Percentiles rank a stretch among this genome's conserved stretches.
phyloP scores from a whole-genome alignment of 352 stramenopile genomes.

The Phytopythium delawarense region DNA sequence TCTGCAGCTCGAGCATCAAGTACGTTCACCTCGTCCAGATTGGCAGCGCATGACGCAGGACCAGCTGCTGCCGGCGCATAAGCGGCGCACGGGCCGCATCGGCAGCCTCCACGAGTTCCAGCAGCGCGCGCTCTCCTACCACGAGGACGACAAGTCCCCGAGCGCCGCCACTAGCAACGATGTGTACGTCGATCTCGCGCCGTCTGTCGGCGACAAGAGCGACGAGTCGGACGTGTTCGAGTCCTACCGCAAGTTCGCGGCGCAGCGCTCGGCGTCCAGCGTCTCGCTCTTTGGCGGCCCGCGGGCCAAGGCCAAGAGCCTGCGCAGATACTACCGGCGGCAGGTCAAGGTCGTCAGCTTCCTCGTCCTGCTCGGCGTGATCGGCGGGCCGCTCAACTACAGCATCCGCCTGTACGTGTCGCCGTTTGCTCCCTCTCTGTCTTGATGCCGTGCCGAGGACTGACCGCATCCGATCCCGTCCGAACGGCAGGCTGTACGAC shows the following conservation, averaged over 20 bases:
- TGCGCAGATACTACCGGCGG: constrained; percentile 45
- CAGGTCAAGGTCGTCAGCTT: constrained; percentile 75
- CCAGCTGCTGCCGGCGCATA: constrained; percentile 51
- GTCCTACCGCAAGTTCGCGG: constrained; percentile 27
- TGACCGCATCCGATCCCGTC: neutral
- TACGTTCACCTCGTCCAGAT: neutral
- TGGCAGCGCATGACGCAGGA: constrained; percentile 12
- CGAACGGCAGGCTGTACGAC: constrained; percentile 18
- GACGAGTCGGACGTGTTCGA: constrained; percentile 41
- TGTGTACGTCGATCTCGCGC: constrained; percentile 14
- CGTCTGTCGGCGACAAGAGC: constrained; percentile 4
- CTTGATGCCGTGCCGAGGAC: neutral
- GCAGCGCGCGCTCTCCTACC: constrained; percentile 63
- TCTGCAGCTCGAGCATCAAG: no score
- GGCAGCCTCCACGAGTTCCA: constrained; percentile 81
- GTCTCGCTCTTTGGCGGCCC: constrained; percentile 65
- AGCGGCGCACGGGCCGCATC: constrained; percentile 68
- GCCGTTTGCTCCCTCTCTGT: neutral
- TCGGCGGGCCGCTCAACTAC: constrained; percentile 75
- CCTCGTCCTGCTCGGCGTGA: constrained; percentile 73
- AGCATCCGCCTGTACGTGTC: constrained; percentile 54
- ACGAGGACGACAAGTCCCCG: constrained; percentile 17
- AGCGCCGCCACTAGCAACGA: constrained; percentile 6
- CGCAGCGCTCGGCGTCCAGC: constrained; percentile 42
- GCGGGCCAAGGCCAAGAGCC: constrained; percentile 31